These are phyloP conservation scores for Venturiaceae sp. DNA, from an alignment of 2,329 filamentous ascomycete species.

Conservation along the genomic window DNA sequence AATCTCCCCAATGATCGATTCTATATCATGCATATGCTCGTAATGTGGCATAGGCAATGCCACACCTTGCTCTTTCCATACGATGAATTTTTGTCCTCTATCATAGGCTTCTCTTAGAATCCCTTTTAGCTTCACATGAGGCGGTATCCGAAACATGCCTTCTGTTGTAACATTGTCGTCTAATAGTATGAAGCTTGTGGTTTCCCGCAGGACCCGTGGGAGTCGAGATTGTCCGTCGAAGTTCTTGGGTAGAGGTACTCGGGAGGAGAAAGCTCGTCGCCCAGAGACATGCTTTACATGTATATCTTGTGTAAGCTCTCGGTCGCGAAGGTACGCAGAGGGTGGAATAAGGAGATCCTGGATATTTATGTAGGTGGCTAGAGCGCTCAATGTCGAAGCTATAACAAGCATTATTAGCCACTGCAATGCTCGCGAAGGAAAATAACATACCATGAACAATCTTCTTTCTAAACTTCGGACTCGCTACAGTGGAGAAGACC, in stretches of 20 bases:
- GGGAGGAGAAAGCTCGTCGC: slow-evolving; percentile 35
- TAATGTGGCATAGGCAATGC: slow-evolving; percentile 23
- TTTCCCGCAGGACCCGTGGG: slow-evolving; percentile 42
- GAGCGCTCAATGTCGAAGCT: slow-evolving; percentile 39
- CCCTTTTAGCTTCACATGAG: slow-evolving; percentile 38
- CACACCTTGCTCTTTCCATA: slow-evolving; percentile 37
- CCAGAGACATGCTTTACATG: slow-evolving; percentile 36
- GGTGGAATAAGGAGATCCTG: slow-evolving; percentile 44
- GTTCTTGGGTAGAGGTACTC: slow-evolving; percentile 36
- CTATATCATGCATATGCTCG: slow-evolving; percentile 21
- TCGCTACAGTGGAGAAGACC: slow-evolving; percentile 47
- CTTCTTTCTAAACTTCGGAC: slow-evolving; percentile 47
- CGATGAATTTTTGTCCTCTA: slow-evolving; percentile 42
- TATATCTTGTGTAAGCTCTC: slow-evolving; percentile 37
- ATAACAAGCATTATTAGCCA: slow-evolving; percentile 4
- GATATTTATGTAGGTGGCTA: slow-evolving; percentile 41
- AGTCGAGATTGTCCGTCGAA: slow-evolving; percentile 35
- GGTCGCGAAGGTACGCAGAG: slow-evolving; percentile 43
- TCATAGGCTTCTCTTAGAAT: slow-evolving; percentile 46
- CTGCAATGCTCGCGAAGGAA: no score
- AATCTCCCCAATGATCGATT: slow-evolving; percentile 35
- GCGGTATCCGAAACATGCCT: slow-evolving; percentile 44
- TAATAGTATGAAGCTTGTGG: slow-evolving; percentile 40
- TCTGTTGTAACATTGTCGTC: slow-evolving; percentile 38
- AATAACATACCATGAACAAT: slow-evolving; percentile 38